These are phyloP conservation scores for Wallacemonas collosoma DNA, from an alignment of 208 protist species.

Conservation along the genomic window DNA sequence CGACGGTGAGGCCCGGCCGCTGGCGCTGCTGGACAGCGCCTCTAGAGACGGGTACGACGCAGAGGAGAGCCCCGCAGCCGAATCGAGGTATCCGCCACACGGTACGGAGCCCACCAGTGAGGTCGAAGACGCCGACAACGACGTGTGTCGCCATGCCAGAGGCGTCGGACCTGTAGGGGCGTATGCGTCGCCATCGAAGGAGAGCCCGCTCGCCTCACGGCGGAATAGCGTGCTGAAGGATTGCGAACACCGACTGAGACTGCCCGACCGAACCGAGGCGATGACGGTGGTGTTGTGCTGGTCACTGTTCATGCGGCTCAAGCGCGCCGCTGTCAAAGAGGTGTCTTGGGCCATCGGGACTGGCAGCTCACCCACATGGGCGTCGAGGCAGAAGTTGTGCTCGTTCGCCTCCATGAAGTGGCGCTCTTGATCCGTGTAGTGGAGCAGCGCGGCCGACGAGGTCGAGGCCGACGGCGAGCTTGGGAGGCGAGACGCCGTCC, in stretches of 20 bases:
- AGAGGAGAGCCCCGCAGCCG: not conserved
- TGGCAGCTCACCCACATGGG: not conserved
- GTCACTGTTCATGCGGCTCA: no score
- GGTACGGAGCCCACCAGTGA: not conserved
- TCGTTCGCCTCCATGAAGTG: slow-evolving; percentile 13
- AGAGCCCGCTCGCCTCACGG: slow-evolving; percentile 2
- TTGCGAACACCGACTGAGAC: slow-evolving; percentile 7
- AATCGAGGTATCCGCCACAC: not conserved
- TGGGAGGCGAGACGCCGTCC: not conserved
- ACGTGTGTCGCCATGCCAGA: slow-evolving; percentile 9
- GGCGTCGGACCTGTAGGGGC: not conserved
- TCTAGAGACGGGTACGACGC: not conserved
- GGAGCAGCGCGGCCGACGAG: not conserved
- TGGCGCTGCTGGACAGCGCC: not conserved
- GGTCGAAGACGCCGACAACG: slow-evolving; percentile 2
- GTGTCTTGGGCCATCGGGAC: not conserved
- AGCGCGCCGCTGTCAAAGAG: not conserved
- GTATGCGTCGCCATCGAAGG: not conserved
- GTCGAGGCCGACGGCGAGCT: slow-evolving; percentile 6
- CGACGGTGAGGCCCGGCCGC: slow-evolving; percentile 19
- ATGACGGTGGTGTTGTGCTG: not conserved
- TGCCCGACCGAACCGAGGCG: not conserved
- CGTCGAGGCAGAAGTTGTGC: not conserved
- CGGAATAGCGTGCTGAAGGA: slow-evolving; percentile 17
- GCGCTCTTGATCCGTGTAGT: slow-evolving; percentile 12